A percentile compares a stretch with the other conserved stretches of the same genome.
Evolutionary conservation across 1,284 basidiomycete species (phyloP).

Genomic region (Ceratobasidium sp.): DNA sequence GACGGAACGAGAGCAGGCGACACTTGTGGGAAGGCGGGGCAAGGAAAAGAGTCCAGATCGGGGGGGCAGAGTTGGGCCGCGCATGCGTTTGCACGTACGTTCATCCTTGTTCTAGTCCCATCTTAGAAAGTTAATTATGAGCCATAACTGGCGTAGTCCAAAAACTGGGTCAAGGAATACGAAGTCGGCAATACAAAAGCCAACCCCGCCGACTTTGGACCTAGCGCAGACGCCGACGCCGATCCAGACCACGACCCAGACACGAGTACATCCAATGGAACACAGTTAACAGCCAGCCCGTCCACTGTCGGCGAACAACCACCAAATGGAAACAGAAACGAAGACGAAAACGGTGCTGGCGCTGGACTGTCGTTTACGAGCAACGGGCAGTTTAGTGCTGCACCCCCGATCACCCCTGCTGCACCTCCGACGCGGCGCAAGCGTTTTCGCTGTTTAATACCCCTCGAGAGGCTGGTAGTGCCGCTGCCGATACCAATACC

Average conservation of each 20-base stretch:
- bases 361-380: too few species aligned
- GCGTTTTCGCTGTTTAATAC: too few species aligned
- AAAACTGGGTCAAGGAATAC: constrained; percentile 41
- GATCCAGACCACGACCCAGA: constrained; percentile 5
- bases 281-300: too few species aligned
- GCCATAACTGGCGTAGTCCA: constrained; percentile 7
- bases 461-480: too few species aligned
- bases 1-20: constrained; percentile 33
- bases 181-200: constrained; percentile 18
- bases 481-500: too few species aligned
- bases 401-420: too few species aligned
- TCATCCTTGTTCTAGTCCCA: not conserved
- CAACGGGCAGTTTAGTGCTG: too few species aligned
- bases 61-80: constrained; percentile 38
- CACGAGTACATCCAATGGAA: too few species aligned
- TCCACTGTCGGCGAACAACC: too few species aligned
- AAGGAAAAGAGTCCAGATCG: constrained; percentile 37
- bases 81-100: constrained; percentile 39
- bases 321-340: too few species aligned
- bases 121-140: not conserved
- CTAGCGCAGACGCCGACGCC: constrained; percentile 26
- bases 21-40: constrained; percentile 30
- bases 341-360: too few species aligned
- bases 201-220: constrained; percentile 14
- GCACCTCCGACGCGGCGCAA: too few species aligned